phyloP scores from a whole-genome alignment of 805 yeast species.

The Suhomyces emberorum region DNA sequence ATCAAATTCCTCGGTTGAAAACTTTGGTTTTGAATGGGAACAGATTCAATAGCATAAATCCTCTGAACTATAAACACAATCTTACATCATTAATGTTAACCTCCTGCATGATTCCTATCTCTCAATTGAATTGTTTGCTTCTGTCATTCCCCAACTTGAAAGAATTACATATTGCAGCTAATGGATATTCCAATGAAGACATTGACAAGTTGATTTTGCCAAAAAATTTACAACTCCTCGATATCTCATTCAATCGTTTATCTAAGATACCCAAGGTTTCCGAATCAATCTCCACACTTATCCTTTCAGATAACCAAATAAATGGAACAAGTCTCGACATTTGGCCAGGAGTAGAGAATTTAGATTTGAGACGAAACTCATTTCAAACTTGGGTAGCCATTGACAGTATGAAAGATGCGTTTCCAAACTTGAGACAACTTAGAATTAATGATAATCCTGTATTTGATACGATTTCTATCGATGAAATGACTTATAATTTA shows the following conservation, averaged over 20 bases:
- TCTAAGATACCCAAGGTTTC: conserved; percentile 21
- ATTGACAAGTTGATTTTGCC: conserved; percentile 5
- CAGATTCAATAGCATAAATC: conserved; percentile 22
- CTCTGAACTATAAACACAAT: neutral
- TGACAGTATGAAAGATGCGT: conserved; percentile 35
- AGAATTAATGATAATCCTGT: conserved; percentile 56
- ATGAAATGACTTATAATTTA: conserved; percentile 33
- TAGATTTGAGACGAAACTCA: conserved; percentile 54
- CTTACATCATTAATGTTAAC: conserved; percentile 24
- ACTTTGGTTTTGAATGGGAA: conserved; percentile 56
- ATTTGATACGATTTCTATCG: conserved; percentile 23
- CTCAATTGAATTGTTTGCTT: conserved; percentile 15
- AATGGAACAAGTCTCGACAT: conserved; percentile 3
- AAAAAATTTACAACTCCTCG: conserved; percentile 5
- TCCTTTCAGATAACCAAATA: conserved; percentile 38
- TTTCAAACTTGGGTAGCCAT: conserved; percentile 47
- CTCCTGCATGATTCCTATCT: conserved; percentile 17
- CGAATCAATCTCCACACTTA: conserved; percentile 14
- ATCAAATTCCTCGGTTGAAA: conserved; percentile 33
- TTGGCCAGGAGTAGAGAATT: neutral
- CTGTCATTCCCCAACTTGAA: conserved; percentile 38
- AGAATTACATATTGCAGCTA: conserved; percentile 33
- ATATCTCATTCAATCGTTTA: conserved; percentile 44
- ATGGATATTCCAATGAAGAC: conserved; percentile 23
- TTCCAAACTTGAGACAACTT: conserved; percentile 45